These are phyloP conservation scores for Fusarium gaditjirri DNA, from an alignment of 2,329 filamentous ascomycete species.

Conservation along the genomic window DNA sequence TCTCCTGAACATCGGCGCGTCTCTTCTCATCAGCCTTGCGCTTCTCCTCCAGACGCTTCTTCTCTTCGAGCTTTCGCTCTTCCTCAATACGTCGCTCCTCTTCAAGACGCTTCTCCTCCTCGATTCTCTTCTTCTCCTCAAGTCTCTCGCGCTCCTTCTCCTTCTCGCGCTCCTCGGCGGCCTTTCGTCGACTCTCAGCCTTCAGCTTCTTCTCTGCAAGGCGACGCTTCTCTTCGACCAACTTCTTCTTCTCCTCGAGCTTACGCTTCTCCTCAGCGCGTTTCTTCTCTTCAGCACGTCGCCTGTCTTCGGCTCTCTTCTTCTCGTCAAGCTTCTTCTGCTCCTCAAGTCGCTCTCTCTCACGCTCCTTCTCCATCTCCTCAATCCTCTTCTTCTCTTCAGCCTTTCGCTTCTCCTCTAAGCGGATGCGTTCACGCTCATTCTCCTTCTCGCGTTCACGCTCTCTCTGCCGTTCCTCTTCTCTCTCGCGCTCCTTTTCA, in stretches of 20 bases:
- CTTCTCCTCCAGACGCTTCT: slow-evolving; percentile 12
- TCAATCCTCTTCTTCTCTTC: slow-evolving; percentile 11
- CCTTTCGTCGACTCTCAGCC: slow-evolving; percentile 7
- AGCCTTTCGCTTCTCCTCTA: slow-evolving; percentile 15
- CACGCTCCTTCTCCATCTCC: slow-evolving; percentile 20
- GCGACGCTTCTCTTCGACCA: slow-evolving; percentile 14
- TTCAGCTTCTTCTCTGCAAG: slow-evolving; percentile 11
- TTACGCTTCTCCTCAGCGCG: slow-evolving; percentile 10
- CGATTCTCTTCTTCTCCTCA: slow-evolving; percentile 13
- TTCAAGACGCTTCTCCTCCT: slow-evolving; percentile 14
- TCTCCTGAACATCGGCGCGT: not conserved
- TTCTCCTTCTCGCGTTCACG: slow-evolving; percentile 23
- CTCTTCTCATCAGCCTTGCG: slow-evolving; percentile 14
- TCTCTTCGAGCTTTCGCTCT: slow-evolving; percentile 18
- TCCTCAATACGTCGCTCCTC: slow-evolving; percentile 8
- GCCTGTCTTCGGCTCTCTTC: slow-evolving; percentile 5
- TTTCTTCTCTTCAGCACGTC: slow-evolving; percentile 1
- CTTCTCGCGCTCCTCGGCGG: slow-evolving; percentile 8
- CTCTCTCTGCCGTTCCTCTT: slow-evolving; percentile 13
- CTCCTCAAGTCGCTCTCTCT: slow-evolving; percentile 3
- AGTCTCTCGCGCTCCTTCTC: slow-evolving; percentile 4
- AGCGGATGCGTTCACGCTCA: slow-evolving; percentile 7
- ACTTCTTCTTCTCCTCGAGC: slow-evolving; percentile 15
- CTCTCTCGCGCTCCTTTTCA: slow-evolving; percentile 3
- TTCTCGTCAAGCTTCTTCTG: slow-evolving; percentile 2